Conservation (phyloP, 208 protist species). For the Angomonas ambiguus region DNA sequence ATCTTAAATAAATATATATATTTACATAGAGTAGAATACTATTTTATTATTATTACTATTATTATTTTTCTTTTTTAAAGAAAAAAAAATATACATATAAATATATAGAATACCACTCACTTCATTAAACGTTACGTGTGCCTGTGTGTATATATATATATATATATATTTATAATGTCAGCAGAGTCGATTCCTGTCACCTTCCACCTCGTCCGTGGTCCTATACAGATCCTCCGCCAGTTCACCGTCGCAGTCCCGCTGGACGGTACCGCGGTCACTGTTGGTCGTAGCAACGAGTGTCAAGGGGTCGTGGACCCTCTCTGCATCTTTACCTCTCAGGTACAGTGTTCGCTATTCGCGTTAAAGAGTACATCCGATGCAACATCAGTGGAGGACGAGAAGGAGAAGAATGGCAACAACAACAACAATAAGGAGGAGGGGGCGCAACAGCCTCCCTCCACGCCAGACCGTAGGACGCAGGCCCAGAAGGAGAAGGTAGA, state of each 20-base stretch:
- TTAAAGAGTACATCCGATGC: neutral
- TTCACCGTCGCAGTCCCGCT: conserved; percentile 43
- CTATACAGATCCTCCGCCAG: conserved; percentile 33
- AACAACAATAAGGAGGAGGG: neutral
- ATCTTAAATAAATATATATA: neutral
- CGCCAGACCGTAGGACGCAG: neutral
- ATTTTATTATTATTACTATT: conserved; percentile 1
- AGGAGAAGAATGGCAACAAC: neutral
- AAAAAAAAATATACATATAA: conserved; percentile 9
- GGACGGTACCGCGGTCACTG: conserved; percentile 43
- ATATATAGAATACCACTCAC: conserved; percentile 1
- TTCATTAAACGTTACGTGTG: conserved; percentile 12
- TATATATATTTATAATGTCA: neutral
- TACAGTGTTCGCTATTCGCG: conserved; percentile 63
- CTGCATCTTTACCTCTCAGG: conserved; percentile 77
- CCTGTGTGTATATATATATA: conserved; percentile 12
- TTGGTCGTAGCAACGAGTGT: conserved; percentile 63
- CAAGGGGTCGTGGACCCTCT: conserved; percentile 54
- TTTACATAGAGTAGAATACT: too few species aligned
- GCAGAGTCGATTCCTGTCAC: conserved; percentile 19
- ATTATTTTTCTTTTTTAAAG: conserved; percentile 5
- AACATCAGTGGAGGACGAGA: neutral
- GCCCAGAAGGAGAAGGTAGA: neutral
- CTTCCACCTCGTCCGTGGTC: conserved; percentile 67
- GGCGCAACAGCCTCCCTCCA: neutral